Evolutionary conservation across 345 rosid species (phyloP).

Genomic region (Firmiana major): DNA sequence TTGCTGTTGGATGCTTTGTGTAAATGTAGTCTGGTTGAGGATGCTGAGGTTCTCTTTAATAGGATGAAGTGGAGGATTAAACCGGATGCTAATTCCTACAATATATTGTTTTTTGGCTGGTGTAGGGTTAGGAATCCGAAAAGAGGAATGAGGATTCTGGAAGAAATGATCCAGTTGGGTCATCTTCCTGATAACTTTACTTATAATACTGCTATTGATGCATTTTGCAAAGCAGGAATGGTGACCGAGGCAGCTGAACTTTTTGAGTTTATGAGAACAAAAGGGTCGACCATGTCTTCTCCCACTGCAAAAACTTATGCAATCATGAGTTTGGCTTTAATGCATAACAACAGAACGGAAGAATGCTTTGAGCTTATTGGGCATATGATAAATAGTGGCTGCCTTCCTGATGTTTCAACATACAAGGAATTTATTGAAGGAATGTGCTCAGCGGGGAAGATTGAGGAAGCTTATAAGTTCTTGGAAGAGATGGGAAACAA

Average conservation of each 20-base stretch:
- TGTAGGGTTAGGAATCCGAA: slow-evolving; percentile 79
- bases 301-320: slow-evolving; percentile 87
- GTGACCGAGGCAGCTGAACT: slow-evolving; percentile 69
- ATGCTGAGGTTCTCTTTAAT: slow-evolving; percentile 55
- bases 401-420: slow-evolving; percentile 91
- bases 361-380: slow-evolving; percentile 66
- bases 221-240: slow-evolving; percentile 81
- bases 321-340: slow-evolving; percentile 64
- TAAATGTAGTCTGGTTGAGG: slow-evolving; percentile 72
- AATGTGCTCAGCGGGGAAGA: slow-evolving; percentile 67
- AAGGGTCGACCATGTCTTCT: slow-evolving; percentile 76
- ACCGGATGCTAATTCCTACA: slow-evolving; percentile 65
- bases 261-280: slow-evolving; percentile 78
- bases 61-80: slow-evolving; percentile 55
- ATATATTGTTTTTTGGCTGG: slow-evolving; percentile 85
- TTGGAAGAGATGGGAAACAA: slow-evolving; percentile 77
- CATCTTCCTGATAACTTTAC: slow-evolving; percentile 78
- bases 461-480: slow-evolving; percentile 73
- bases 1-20: slow-evolving; percentile 81
- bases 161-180: slow-evolving; percentile 83
- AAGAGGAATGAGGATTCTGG: slow-evolving; percentile 63
- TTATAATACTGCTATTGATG: slow-evolving; percentile 73
- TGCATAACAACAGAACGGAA: slow-evolving; percentile 49
- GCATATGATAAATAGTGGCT: slow-evolving; percentile 72
- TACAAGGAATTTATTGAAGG: slow-evolving; percentile 80